A percentile compares a stretch with the other conserved stretches of the same genome.
Evolutionary conservation across 2,329 filamentous ascomycete genomes (phyloP).

Genomic region (Dendrostoma leiphaemia): DNA sequence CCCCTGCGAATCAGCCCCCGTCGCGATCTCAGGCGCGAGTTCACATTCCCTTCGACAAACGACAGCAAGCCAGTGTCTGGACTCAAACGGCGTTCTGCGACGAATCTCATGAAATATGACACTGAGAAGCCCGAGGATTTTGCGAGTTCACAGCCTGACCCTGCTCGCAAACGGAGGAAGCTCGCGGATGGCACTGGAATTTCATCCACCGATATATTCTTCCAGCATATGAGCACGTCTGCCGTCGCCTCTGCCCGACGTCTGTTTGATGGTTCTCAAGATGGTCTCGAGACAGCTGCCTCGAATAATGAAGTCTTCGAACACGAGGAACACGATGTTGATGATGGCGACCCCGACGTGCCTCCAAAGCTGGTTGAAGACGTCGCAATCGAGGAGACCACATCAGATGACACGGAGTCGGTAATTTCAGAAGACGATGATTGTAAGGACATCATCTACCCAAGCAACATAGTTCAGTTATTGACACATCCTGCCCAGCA

Average conservation of each 20-base stretch:
- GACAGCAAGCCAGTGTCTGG: not conserved
- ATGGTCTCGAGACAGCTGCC: not conserved
- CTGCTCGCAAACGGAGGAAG: not conserved
- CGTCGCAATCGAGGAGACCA: no score
- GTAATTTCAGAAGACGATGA: not conserved
- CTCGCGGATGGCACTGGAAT: not conserved
- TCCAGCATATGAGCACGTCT: conserved; percentile 9
- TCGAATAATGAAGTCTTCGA: not conserved
- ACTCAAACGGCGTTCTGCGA: not conserved
- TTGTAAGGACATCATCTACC: not conserved
- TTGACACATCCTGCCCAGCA: not conserved
- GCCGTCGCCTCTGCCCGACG: not conserved
- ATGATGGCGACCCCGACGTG: not conserved
- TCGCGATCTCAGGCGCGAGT: conserved; percentile 4
- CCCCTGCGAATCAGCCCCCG: conserved; percentile 11
- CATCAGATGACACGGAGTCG: no score
- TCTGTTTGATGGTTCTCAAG: not conserved
- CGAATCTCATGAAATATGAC: not conserved
- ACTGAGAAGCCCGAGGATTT: no score
- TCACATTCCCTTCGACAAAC: not conserved
- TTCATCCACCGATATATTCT: conserved; percentile 11
- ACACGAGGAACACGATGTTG: not conserved
- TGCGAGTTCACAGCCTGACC: not conserved
- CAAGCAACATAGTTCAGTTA: not conserved
- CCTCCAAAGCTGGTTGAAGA: not conserved